Conservation (phyloP, 202 grass and related monocot species). For the Setaria viridis region DNA sequence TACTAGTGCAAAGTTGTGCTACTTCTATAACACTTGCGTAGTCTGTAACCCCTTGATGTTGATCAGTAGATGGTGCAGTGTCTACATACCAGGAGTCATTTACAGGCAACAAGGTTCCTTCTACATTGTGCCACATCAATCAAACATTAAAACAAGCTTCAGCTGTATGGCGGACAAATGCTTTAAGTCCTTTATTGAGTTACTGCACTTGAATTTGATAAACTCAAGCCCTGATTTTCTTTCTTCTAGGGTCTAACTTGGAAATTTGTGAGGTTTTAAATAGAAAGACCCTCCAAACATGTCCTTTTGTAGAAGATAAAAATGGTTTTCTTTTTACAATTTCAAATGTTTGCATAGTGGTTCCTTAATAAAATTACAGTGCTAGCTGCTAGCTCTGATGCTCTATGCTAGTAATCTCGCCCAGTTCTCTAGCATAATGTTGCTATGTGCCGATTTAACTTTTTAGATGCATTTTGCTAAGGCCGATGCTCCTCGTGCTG, state of each 20-base stretch:
- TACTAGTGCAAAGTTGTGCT: not conserved
- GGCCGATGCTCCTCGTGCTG: not conserved
- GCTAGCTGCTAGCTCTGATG: not conserved
- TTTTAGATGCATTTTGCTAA: slow-evolving; percentile 4
- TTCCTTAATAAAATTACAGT: not conserved
- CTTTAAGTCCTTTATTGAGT: slow-evolving; percentile 3
- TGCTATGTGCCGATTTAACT: not conserved
- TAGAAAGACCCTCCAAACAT: not conserved
- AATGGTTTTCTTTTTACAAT: not conserved
- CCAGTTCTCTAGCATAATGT: slow-evolving; percentile 20
- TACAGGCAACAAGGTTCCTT: not conserved
- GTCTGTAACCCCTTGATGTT: not conserved
- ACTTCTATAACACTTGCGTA: not conserved
- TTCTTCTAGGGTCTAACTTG: not conserved
- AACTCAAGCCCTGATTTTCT: not conserved
- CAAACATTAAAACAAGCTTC: slow-evolving; percentile 17
- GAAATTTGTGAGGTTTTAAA: not conserved
- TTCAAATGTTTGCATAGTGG: not conserved
- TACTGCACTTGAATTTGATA: not conserved
- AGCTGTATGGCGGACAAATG: not conserved
- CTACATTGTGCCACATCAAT: not conserved
- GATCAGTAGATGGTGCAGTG: not conserved
- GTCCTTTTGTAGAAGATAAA: not conserved
- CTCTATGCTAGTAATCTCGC: not conserved
- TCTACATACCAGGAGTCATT: slow-evolving; percentile 20